phyloP scores from a whole-genome alignment of 768 basidiomycete species.

The Myochromella boudieri region DNA sequence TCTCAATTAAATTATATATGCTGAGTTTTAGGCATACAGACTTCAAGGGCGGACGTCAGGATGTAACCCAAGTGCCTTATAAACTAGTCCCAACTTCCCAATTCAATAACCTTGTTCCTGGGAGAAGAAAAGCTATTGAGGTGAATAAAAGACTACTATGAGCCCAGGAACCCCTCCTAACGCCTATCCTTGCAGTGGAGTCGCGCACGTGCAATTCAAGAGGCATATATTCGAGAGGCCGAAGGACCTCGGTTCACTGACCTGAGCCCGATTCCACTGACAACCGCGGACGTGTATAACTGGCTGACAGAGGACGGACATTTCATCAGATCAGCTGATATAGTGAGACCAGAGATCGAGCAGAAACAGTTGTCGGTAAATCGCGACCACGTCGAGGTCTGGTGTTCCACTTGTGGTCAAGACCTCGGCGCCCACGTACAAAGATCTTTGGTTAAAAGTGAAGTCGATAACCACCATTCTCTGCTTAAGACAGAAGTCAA shows the following conservation, averaged over 20 bases:
- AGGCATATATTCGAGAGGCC: conserved; percentile 33
- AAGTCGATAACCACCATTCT: conserved; percentile 1
- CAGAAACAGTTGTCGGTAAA: conserved; percentile 2
- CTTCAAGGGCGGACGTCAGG: conserved; percentile 21
- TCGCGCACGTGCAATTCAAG: conserved; percentile 43
- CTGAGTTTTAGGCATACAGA: conserved; percentile 19
- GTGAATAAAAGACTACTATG: conserved; percentile 22
- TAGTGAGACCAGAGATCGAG: conserved; percentile 2
- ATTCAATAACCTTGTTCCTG: conserved; percentile 36
- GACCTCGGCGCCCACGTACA: conserved; percentile 19
- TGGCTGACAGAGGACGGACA: conserved; percentile 46
- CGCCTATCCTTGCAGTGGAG: conserved; percentile 37
- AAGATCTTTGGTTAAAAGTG: conserved; percentile 19
- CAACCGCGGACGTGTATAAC: conserved; percentile 41
- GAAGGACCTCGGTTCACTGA: conserved; percentile 10
- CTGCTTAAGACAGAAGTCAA: conserved; percentile 2
- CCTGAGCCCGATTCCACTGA: conserved; percentile 26
- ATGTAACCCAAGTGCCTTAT: conserved; percentile 35
- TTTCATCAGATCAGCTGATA: conserved; percentile 25
- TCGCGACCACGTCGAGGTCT: conserved; percentile 13
- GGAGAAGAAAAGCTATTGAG: conserved; percentile 53
- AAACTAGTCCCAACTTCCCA: conserved; percentile 34
- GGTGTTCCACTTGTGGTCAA: conserved; percentile 37
- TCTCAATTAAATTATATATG: not conserved
- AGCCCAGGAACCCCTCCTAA: not conserved